Percentiles rank a stretch among this genome's conserved stretches.
phyloP scores from a whole-genome alignment of 2,329 filamentous ascomycete genomes.

The Apiospora rasikravindrae region DNA sequence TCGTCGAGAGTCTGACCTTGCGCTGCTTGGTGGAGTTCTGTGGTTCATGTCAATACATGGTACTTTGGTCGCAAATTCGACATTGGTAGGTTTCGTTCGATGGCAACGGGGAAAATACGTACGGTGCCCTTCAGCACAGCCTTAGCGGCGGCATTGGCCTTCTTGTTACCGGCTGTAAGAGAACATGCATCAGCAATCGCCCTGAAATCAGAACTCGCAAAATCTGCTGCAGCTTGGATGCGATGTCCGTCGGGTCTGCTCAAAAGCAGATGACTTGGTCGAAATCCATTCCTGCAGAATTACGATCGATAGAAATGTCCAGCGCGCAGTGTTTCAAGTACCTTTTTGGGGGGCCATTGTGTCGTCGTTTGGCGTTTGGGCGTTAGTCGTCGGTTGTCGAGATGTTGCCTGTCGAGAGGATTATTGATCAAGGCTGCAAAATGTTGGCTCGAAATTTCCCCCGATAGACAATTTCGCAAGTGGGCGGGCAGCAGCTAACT shows the following conservation, averaged over 20 bases:
- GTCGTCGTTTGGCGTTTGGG: not conserved
- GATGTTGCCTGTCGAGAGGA: conserved; percentile 17
- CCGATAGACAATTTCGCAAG: conserved; percentile 16
- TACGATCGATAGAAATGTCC: not conserved
- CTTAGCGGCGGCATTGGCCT: conserved; percentile 94
- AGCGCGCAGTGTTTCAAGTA: conserved; percentile 40
- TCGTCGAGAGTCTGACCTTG: conserved; percentile 91
- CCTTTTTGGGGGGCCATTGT: conserved; percentile 53
- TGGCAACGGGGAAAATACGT: conserved; percentile 54
- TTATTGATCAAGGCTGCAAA: not conserved
- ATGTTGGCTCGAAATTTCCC: conserved; percentile 15
- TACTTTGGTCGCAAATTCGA: not conserved
- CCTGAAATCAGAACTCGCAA: conserved; percentile 72
- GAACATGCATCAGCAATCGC: conserved; percentile 74
- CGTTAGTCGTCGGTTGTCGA: conserved; percentile 23
- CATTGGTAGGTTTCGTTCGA: not conserved
- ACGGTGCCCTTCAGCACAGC: conserved; percentile 87
- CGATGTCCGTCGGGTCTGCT: conserved; percentile 40
- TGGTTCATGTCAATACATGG: not conserved
- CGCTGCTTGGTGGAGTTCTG: conserved; percentile 76
- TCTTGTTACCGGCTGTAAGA: conserved; percentile 67
- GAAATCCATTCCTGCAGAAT: conserved; percentile 23
- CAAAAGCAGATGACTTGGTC: conserved; percentile 21
- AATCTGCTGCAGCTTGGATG: conserved; percentile 75
- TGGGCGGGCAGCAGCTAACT: not conserved